phyloP scores from a whole-genome alignment of 768 basidiomycete genomes.

The Sistotremastrum niveocremeum region DNA sequence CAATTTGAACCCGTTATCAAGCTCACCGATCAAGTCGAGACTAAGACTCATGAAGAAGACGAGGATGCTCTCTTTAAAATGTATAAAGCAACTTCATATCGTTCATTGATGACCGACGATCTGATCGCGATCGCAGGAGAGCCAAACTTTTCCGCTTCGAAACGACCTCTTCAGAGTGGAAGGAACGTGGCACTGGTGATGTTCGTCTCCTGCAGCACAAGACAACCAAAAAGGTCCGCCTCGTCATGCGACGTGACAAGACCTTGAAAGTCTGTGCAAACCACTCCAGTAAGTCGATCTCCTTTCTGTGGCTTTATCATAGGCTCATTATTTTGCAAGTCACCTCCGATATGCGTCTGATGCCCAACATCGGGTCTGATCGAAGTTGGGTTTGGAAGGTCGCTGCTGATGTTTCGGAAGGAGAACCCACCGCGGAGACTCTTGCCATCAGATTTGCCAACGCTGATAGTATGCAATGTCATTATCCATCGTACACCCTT shows the following conservation, averaged over 20 bases:
- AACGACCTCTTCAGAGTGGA: conserved; percentile 72
- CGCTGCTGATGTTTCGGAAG: conserved; percentile 86
- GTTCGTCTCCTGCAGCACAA: conserved; percentile 86
- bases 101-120: conserved; percentile 15
- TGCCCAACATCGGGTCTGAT: conserved; percentile 97
- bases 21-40: conserved; percentile 91
- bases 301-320: background rate
- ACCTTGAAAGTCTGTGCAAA: conserved; percentile 99
- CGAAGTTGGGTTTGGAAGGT: conserved; percentile 99
- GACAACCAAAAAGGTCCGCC: conserved; percentile 78
- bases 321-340: conserved; percentile 33
- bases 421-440: conserved; percentile 82
- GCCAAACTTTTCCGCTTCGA: conserved; percentile 98
- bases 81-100: conserved; percentile 37
- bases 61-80: conserved; percentile 93
- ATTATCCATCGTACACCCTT: background rate
- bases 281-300: conserved; percentile 57
- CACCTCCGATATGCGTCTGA: conserved; percentile 79
- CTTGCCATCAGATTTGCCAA: conserved; percentile 98
- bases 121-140: conserved; percentile 44
- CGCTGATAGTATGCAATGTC: conserved; percentile 61
- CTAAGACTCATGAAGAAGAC: conserved; percentile 90
- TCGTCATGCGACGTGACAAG: conserved; percentile 99
- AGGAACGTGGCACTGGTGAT: conserved; percentile 94
- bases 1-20: conserved; percentile 95